A percentile compares a stretch with the other conserved stretches of the same genome.
These are phyloP conservation scores for Fusarium fujikuroi DNA, from an alignment of 2,329 filamentous ascomycete species.

Conservation along the genomic window DNA sequence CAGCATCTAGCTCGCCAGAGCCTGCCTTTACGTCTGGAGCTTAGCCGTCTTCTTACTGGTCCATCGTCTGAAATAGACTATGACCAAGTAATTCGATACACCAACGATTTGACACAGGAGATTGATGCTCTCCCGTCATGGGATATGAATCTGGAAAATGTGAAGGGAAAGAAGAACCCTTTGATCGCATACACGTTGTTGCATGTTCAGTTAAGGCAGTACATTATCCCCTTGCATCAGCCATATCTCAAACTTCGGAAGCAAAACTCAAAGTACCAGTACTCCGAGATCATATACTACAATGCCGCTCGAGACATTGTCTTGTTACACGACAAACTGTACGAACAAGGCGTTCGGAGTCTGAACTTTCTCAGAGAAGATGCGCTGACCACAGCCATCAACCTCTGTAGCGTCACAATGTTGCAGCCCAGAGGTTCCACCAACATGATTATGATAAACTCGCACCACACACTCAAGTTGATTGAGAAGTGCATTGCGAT, in stretches of 20 bases:
- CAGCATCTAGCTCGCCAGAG: slow-evolving; percentile 68
- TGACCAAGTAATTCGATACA: slow-evolving; percentile 70
- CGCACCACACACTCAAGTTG: slow-evolving; percentile 68
- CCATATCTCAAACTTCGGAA: slow-evolving; percentile 69
- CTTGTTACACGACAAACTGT: slow-evolving; percentile 69
- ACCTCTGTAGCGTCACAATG: slow-evolving; percentile 70
- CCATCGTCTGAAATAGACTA: slow-evolving; percentile 67
- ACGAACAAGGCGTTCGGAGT: slow-evolving; percentile 67
- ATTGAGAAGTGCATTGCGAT: slow-evolving; percentile 69
- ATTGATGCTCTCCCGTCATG: slow-evolving; percentile 69
- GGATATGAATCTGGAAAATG: slow-evolving; percentile 54
- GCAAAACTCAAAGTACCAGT: slow-evolving; percentile 69
- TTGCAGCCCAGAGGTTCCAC: slow-evolving; percentile 68
- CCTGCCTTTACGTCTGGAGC: slow-evolving; percentile 65
- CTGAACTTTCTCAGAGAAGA: slow-evolving; percentile 71
- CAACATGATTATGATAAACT: slow-evolving; percentile 72
- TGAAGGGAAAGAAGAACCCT: slow-evolving; percentile 61
- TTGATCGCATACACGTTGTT: slow-evolving; percentile 69
- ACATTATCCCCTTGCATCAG: slow-evolving; percentile 70
- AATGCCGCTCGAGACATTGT: slow-evolving; percentile 71
- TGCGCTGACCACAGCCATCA: slow-evolving; percentile 68
- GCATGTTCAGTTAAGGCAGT: slow-evolving; percentile 70
- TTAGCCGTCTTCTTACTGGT: slow-evolving; percentile 66
- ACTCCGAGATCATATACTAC: slow-evolving; percentile 72
- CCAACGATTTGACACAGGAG: slow-evolving; percentile 69